Conservation (phyloP, 2,329 filamentous ascomycete genomes). For the Hypoxylon sp. region DNA sequence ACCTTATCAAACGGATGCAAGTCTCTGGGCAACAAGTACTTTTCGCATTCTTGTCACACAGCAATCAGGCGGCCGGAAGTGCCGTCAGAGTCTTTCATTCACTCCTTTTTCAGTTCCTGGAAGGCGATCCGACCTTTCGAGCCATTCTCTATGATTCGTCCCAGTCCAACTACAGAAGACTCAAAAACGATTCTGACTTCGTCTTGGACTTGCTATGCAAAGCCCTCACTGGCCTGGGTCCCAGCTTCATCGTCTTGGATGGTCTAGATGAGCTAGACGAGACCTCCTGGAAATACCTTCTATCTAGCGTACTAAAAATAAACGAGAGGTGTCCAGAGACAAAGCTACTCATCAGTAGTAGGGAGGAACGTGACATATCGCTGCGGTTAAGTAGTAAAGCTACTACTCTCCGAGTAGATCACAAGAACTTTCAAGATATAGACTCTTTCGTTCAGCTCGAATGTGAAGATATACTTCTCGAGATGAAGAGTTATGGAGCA, state of each 20-base stretch:
- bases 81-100: slow-evolving; percentile 31
- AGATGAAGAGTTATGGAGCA: slow-evolving; percentile 22
- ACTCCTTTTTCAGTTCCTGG: slow-evolving; percentile 32
- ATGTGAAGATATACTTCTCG: slow-evolving; percentile 16
- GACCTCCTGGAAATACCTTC: slow-evolving; percentile 20
- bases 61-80: slow-evolving; percentile 19
- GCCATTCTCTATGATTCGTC: slow-evolving; percentile 19
- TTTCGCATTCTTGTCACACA: slow-evolving; percentile 32
- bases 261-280: slow-evolving; percentile 35
- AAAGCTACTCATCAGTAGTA: slow-evolving; percentile 35
- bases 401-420: slow-evolving; percentile 22
- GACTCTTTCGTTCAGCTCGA: slow-evolving; percentile 21
- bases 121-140: slow-evolving; percentile 9
- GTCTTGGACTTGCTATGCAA: slow-evolving; percentile 23
- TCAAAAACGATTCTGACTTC: slow-evolving; percentile 25
- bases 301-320: slow-evolving; percentile 17
- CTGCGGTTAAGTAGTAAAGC: slow-evolving; percentile 11
- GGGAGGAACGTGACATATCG: slow-evolving; percentile 30
- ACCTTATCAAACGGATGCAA: slow-evolving; percentile 26
- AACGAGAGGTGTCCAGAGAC: slow-evolving; percentile 25
- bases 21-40: slow-evolving; percentile 10
- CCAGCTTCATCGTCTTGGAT: slow-evolving; percentile 25
- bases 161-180: slow-evolving; percentile 19
- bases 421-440: slow-evolving; percentile 29
- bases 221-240: slow-evolving; percentile 13